phyloP scores from a whole-genome alignment of 1,284 basidiomycete species.

The Ganoderma boninense region DNA sequence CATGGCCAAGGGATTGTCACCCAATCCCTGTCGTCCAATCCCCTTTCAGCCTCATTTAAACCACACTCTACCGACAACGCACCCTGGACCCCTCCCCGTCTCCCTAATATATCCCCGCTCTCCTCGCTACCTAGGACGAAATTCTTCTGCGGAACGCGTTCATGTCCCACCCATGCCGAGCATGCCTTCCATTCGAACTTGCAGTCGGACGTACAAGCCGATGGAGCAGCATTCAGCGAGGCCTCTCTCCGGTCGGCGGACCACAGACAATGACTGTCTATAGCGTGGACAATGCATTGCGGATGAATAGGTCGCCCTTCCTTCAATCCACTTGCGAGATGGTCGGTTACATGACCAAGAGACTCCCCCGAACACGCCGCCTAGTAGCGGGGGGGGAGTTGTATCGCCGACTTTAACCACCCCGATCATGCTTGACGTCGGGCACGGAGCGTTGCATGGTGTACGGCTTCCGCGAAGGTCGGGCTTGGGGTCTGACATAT shows the following conservation, averaged over 20 bases:
- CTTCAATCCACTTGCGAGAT: neutral
- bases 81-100: neutral
- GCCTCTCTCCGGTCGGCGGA: neutral
- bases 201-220: neutral
- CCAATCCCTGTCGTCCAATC: slow-evolving; percentile 4
- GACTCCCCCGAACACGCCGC: neutral
- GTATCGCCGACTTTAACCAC: slow-evolving; percentile 2
- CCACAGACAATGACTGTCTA: neutral
- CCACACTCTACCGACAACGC: neutral
- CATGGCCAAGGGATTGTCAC: neutral
- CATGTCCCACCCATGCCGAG: neutral
- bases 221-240: neutral
- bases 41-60: neutral
- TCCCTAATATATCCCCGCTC: neutral
- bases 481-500: neutral
- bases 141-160: neutral
- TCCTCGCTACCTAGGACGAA: neutral
- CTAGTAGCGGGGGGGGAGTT: neutral
- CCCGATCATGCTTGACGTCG: neutral
- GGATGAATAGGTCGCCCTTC: neutral
- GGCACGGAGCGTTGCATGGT: neutral
- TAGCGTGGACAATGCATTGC: neutral
- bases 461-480: neutral
- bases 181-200: neutral
- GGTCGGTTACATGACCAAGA: neutral